Evolutionary conservation across 371 early-diverging fungal species (phyloP).

Genomic region (Apophysomyces ossiformis): DNA sequence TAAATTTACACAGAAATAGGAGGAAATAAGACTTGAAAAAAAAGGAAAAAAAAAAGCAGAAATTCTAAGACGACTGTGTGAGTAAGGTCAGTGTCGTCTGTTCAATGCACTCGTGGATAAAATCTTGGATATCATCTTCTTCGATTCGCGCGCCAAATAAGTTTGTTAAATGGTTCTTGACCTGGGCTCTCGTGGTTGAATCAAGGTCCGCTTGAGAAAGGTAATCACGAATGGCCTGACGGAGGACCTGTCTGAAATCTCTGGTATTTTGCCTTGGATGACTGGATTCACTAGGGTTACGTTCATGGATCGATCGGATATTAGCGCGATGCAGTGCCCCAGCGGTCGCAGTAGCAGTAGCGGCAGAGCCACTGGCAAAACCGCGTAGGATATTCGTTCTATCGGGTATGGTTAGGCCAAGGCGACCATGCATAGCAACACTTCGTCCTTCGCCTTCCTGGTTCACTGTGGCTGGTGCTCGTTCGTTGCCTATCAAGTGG

Average conservation of each 20-base stretch:
- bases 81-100: slow-evolving; percentile 31
- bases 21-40: background rate
- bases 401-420: slow-evolving; percentile 32
- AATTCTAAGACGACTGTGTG: slow-evolving; percentile 1
- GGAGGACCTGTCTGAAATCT: slow-evolving; percentile 11
- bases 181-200: slow-evolving; percentile 40
- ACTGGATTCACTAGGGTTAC: slow-evolving; percentile 2
- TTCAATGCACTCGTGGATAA: slow-evolving; percentile 34
- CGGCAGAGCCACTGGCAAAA: slow-evolving; percentile 8
- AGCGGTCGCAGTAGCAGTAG: background rate
- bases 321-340: background rate
- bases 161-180: slow-evolving; percentile 34
- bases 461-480: background rate
- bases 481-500: slow-evolving; percentile 3
- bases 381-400: slow-evolving; percentile 6
- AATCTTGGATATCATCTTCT: slow-evolving; percentile 24
- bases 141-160: slow-evolving; percentile 29
- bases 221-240: slow-evolving; percentile 29
- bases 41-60: background rate
- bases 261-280: slow-evolving; percentile 9
- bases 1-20: slow-evolving; percentile 17
- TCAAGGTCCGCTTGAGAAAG: slow-evolving; percentile 36
- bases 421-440: slow-evolving; percentile 28
- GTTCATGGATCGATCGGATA: background rate
- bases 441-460: slow-evolving; percentile 28